These are phyloP conservation scores for Quercus lobata DNA, from an alignment of 331 rosid species.

Conservation along the genomic window DNA sequence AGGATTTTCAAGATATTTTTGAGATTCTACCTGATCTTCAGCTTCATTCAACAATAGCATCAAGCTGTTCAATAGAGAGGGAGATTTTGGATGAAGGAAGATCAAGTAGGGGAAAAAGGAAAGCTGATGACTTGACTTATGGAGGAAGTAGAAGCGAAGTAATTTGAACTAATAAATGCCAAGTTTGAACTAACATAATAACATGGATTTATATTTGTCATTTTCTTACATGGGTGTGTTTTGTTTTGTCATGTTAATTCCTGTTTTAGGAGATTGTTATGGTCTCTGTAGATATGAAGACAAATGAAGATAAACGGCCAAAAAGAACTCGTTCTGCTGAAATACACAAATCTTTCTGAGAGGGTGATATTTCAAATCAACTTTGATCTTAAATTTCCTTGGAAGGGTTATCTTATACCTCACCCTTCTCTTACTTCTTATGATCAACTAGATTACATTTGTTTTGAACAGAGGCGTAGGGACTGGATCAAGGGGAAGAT, in stretches of 20 bases:
- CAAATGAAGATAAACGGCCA: not conserved
- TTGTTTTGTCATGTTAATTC: not conserved
- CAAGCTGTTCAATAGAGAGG: not conserved
- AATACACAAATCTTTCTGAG: not conserved
- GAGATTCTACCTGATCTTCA: not conserved
- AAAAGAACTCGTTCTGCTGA: not conserved
- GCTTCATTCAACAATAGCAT: not conserved
- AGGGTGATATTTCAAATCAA: not conserved
- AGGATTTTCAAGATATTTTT: not conserved
- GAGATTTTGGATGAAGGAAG: not conserved
- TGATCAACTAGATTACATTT: not conserved
- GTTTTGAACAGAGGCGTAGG: not conserved
- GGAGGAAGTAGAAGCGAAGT: not conserved
- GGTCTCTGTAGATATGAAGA: not conserved
- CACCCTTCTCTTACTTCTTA: not conserved
- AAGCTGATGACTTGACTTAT: not conserved
- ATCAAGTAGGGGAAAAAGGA: too few relatives aligned
- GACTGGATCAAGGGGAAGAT: not conserved
- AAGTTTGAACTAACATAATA: not conserved
- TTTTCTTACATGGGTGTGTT: not conserved
- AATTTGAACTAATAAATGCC: not conserved
- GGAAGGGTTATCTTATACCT: not conserved
- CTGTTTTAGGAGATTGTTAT: not conserved
- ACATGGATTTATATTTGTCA: not conserved
- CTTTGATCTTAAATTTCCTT: not conserved